phyloP scores from a whole-genome alignment of 1,284 basidiomycete species.

The Leccinum pallidistipes region DNA sequence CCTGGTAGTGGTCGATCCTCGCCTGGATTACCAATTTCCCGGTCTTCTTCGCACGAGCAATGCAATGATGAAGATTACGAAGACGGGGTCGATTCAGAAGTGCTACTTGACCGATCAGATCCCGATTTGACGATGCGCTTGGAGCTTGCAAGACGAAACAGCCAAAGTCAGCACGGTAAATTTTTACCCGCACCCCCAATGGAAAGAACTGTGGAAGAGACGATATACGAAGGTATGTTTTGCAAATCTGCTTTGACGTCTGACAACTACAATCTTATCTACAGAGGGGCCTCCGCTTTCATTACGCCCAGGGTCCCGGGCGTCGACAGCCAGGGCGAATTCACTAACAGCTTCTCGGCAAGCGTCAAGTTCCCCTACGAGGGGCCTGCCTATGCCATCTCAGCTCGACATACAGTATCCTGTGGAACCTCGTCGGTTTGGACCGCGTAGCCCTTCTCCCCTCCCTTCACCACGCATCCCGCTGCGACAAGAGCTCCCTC shows the following conservation, averaged over 20 bases:
- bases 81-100: constrained; percentile 38
- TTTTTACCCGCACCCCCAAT: constrained; percentile 38
- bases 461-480: constrained; percentile 45
- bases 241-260: not conserved
- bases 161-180: constrained; percentile 65
- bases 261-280: constrained; percentile 4
- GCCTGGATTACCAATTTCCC: constrained; percentile 38
- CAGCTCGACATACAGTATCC: constrained; percentile 41
- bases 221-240: constrained; percentile 70
- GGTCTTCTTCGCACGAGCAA: constrained; percentile 43
- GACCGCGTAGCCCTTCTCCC: constrained; percentile 72
- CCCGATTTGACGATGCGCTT: constrained; percentile 71
- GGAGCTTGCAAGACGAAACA: constrained; percentile 79
- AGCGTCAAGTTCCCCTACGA: constrained; percentile 33
- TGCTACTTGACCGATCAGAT: constrained; percentile 61
- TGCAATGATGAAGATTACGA: constrained; percentile 45
- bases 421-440: constrained; percentile 60
- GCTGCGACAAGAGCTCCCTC: constrained; percentile 36
- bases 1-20: constrained; percentile 44
- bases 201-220: constrained; percentile 56
- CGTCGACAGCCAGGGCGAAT: constrained; percentile 42
- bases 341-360: constrained; percentile 43
- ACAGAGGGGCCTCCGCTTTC: constrained; percentile 61
- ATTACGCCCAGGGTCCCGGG: constrained; percentile 53
- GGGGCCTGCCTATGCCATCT: constrained; percentile 16